Conservation (phyloP, 768 basidiomycete genomes). For the Pleurotus eryngii region DNA sequence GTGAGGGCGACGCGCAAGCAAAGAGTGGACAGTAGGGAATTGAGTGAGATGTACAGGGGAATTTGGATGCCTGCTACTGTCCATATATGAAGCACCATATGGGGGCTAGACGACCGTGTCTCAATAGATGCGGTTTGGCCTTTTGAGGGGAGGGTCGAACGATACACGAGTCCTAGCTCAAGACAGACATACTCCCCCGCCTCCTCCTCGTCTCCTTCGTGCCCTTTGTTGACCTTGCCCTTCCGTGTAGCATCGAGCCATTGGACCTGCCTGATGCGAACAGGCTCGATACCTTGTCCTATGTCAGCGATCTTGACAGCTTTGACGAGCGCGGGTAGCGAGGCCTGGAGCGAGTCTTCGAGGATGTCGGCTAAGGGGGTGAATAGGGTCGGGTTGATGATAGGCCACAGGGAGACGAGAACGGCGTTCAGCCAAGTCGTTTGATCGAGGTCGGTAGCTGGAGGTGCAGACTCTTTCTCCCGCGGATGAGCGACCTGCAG, state of each 20-base stretch:
- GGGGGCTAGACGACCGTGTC: slow-evolving; percentile 52
- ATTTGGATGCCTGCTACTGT: slow-evolving; percentile 41
- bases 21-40: slow-evolving; percentile 58
- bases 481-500: background rate
- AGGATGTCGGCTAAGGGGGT: slow-evolving; percentile 56
- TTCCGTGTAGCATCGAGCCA: slow-evolving; percentile 4
- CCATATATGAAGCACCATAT: slow-evolving; percentile 70
- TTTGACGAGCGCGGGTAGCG: slow-evolving; percentile 45
- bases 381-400: slow-evolving; percentile 69
- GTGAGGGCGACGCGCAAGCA: slow-evolving; percentile 72
- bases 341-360: slow-evolving; percentile 55
- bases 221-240: slow-evolving; percentile 14
- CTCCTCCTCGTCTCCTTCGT: slow-evolving; percentile 24
- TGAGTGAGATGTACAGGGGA: slow-evolving; percentile 71
- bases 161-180: slow-evolving; percentile 70
- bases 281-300: slow-evolving; percentile 63
- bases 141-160: slow-evolving; percentile 32
- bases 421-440: slow-evolving; percentile 65
- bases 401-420: slow-evolving; percentile 63
- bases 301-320: slow-evolving; percentile 73
- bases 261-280: slow-evolving; percentile 43
- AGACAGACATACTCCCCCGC: slow-evolving; percentile 56
- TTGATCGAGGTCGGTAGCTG: slow-evolving; percentile 25
- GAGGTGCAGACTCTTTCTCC: background rate
- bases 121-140: slow-evolving; percentile 33